Conservation (phyloP, 139 green algal genomes). For the Tetradesmus lagerheimii region DNA sequence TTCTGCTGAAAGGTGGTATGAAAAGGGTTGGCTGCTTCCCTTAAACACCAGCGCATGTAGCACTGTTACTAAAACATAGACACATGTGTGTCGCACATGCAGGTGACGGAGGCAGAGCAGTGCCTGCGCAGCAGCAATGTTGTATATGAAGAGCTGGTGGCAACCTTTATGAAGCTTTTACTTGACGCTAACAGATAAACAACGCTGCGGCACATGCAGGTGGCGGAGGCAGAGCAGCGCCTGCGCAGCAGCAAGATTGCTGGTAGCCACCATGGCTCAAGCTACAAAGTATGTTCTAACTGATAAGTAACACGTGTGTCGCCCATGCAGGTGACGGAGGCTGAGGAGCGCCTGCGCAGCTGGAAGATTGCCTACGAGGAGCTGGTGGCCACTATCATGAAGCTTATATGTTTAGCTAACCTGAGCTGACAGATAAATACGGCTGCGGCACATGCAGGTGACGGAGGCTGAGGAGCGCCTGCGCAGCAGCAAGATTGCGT, state of each 20-base stretch:
- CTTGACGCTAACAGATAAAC: too few relatives aligned
- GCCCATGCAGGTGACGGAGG: neutral
- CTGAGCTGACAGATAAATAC: too few relatives aligned
- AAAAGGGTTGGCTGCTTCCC: too few relatives aligned
- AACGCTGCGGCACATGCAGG: too few relatives aligned
- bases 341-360: neutral
- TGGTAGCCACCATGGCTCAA: neutral
- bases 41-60: too few relatives aligned
- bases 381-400: constrained; percentile 74
- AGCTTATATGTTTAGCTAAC: too few relatives aligned
- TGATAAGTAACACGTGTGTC: too few relatives aligned
- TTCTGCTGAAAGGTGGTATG: too few relatives aligned
- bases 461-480: constrained; percentile 20
- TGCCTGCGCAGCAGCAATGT: constrained; percentile 39
- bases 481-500: constrained; percentile 46
- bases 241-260: constrained; percentile 42
- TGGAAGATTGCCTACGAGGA: constrained; percentile 54
- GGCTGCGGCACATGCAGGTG: neutral
- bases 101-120: constrained; percentile 18
- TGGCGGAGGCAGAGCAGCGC: constrained; percentile 1
- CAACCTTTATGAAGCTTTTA: too few relatives aligned
- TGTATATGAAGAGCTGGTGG: constrained; percentile 57
- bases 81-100: too few relatives aligned
- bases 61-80: too few relatives aligned
- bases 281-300: too few relatives aligned